Evolutionary conservation across 108 stramenopile species (phyloP).

Genomic region (Aurantiochytrium sp.): DNA sequence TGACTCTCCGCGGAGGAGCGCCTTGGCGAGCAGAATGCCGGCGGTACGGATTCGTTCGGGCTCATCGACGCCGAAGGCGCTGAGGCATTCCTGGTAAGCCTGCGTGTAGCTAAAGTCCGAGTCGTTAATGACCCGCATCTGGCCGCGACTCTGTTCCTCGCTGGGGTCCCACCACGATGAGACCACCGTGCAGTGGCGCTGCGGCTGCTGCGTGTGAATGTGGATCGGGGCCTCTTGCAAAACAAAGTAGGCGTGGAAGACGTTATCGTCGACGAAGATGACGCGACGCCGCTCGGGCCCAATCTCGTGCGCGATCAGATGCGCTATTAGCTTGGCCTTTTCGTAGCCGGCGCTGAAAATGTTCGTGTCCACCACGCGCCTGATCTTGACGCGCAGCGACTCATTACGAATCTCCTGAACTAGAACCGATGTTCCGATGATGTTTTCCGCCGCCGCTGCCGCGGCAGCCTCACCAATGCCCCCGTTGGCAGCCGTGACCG

Average conservation of each 20-base stretch:
- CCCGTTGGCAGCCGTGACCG: no score
- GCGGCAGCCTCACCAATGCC: no score
- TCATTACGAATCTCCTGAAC: not conserved
- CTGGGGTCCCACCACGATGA: slow-evolving; percentile 28
- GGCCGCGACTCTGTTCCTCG: slow-evolving; percentile 27
- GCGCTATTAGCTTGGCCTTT: not conserved
- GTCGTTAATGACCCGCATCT: not conserved
- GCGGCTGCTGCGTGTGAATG: not conserved
- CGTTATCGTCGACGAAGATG: slow-evolving; percentile 6
- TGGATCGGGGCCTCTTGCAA: not conserved
- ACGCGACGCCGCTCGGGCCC: not conserved
- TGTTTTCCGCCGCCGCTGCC: not conserved
- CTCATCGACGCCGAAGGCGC: slow-evolving; percentile 8
- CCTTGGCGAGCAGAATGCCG: slow-evolving; percentile 12
- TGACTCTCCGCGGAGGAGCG: not conserved
- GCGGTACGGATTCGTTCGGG: not conserved
- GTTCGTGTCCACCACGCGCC: not conserved
- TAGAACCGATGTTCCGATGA: no score
- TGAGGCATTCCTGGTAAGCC: slow-evolving; percentile 25
- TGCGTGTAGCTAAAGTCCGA: slow-evolving; percentile 7
- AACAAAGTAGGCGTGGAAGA: not conserved
- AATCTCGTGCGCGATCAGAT: not conserved
- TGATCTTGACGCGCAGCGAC: not conserved
- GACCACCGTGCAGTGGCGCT: not conserved
- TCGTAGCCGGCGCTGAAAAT: not conserved